Percentiles rank a stretch among this genome's conserved stretches.
These are phyloP conservation scores for Cyberlindnera mycetangii DNA, from an alignment of 805 yeast genomes.

Conservation along the genomic window DNA sequence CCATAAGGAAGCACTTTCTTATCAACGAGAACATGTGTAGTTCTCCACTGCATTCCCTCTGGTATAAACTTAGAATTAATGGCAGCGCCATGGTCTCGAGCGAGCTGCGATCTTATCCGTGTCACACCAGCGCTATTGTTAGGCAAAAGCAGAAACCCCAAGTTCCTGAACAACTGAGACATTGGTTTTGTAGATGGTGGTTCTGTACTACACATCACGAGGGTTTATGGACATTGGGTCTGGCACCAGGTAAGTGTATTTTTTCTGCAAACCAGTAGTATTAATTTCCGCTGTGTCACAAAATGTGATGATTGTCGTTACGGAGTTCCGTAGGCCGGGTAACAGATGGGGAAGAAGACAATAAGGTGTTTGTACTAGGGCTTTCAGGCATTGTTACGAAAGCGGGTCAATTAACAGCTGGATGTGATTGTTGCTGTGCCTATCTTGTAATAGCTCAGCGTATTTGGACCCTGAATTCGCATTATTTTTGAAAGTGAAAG, in stretches of 20 bases:
- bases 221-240: neutral
- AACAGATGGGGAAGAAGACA: no score
- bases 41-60: neutral
- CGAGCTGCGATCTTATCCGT: constrained; percentile 16
- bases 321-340: constrained; percentile 2
- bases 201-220: neutral
- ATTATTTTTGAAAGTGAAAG: no score
- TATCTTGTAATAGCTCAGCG: no score
- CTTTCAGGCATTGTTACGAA: no score
- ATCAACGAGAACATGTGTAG: constrained; percentile 25
- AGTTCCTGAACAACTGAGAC: constrained; percentile 17
- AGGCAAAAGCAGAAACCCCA: constrained; percentile 23
- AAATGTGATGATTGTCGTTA: neutral
- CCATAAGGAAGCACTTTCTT: constrained; percentile 11
- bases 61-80: constrained; percentile 8
- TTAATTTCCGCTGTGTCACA: constrained; percentile 1
- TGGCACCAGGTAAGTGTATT: no score
- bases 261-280: no score
- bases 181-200: constrained; percentile 6
- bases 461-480: no score
- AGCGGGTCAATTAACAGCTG: no score
- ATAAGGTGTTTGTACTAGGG: no score
- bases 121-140: constrained; percentile 22
- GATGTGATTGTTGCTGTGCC: no score
- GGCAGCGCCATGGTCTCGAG: constrained; percentile 20